Evolutionary conservation across 2,329 filamentous ascomycete genomes (phyloP), one percentile per base, ranked within the genome.

Genomic region (Zasmidium angulare): DNA sequence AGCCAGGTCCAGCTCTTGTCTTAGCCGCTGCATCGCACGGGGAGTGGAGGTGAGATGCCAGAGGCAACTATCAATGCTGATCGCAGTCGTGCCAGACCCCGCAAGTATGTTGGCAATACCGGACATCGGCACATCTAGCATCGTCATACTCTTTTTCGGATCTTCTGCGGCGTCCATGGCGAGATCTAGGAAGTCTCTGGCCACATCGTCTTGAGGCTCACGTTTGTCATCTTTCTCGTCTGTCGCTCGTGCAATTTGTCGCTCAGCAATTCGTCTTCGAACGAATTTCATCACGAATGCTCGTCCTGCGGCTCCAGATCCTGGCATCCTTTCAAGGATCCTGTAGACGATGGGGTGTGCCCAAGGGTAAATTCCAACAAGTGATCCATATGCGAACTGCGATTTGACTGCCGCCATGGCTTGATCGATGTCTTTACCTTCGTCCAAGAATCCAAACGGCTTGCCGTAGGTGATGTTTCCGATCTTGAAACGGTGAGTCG

Each of bases 401-500:
- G 59, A 47, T 12, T 61, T 54, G 1, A 65, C 59, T 2, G 56
- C 58, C 3, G 58, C 55, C 17, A 63, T 57, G 50, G 55, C 59
- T 10, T 59, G 51, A 31, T 57, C 64, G 17, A 77, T 70, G 53
- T 76, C 74, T 14, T 57, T 46, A 9, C 68, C 74, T 0, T 56
- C 62, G 14, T 74, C 72, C 63, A 77, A 67, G 59, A 76, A 76
- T 19, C 72, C 71, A 56, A 77, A 77, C 21, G 67, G 65, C 54
- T 73, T 70, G 21, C 69, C 71, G 57, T 75, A 77, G 1, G 75
- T 76, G n/a, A 78, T 62, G 61, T 76, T 74, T 21, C 76, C 76
- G 23, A 29, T 11, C 26, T 29, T 4, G n/a, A n/a, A 6, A 4
- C 11, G 26, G 11, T 29, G 6, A 29, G 26, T 11, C 11, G 6